Conservation (phyloP, 108 stramenopile genomes). For the Aurantiochytrium sp. region DNA sequence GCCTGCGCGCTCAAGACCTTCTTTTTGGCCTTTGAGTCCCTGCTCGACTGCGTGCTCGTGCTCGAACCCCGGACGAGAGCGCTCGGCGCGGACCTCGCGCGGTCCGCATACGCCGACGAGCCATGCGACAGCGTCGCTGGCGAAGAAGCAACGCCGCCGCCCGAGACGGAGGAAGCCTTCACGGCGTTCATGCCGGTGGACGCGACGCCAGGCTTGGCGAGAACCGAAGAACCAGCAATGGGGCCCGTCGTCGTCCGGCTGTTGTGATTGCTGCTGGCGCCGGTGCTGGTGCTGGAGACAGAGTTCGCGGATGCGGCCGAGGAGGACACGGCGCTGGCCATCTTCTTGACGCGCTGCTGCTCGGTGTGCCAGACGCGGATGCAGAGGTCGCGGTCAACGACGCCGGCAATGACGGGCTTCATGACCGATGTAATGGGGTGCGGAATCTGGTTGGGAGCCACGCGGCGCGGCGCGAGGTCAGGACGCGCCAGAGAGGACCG, state of each 20-base stretch:
- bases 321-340: not conserved
- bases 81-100: not conserved
- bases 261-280: not conserved
- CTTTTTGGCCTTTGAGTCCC: not conserved
- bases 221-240: too few relatives aligned
- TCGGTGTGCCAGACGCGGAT: not conserved
- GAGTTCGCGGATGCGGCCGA: not conserved
- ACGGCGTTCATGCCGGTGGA: too few relatives aligned
- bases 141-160: too few relatives aligned
- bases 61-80: not conserved
- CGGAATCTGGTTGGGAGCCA: not conserved
- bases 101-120: not conserved
- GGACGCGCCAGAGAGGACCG: not conserved
- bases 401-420: constrained; percentile 16
- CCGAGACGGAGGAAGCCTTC: too few relatives aligned
- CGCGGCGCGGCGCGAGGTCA: not conserved
- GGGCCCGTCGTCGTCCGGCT: too few relatives aligned
- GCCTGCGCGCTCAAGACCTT: not conserved
- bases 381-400: not conserved
- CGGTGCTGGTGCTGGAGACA: not conserved
- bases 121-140: too few relatives aligned
- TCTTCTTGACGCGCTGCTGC: not conserved
- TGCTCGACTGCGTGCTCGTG: not conserved
- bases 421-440: not conserved
- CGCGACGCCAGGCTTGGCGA: too few relatives aligned